Conservation (phyloP, 495 filamentous ascomycete genomes). For the Daldinia loculata region DNA sequence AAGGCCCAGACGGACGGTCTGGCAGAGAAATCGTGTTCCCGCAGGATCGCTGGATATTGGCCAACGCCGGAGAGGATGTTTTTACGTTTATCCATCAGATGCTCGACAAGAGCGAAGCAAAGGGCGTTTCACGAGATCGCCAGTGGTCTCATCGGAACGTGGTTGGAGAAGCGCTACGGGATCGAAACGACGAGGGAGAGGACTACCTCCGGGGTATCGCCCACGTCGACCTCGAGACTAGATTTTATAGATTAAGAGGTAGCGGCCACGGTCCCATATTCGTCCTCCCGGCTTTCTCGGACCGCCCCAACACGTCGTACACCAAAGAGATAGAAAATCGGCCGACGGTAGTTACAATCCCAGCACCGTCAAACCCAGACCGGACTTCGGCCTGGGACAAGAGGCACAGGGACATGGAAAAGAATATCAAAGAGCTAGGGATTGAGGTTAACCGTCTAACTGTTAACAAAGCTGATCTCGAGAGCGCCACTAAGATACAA, state of each 20-base stretch:
- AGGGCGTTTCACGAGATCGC: constrained; percentile 41
- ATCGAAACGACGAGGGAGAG: constrained; percentile 11
- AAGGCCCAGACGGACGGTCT: constrained; percentile 50
- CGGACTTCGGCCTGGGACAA: constrained; percentile 49
- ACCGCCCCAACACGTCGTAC: constrained; percentile 53
- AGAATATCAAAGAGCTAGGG: constrained; percentile 12
- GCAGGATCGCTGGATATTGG: constrained; percentile 63
- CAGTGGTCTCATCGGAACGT: constrained; percentile 40
- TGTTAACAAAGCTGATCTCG: constrained; percentile 20
- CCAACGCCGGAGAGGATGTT: constrained; percentile 60
- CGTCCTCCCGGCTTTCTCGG: constrained; percentile 57
- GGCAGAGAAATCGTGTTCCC: constrained; percentile 56
- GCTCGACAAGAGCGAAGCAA: constrained; percentile 56
- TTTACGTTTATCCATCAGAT: constrained; percentile 52
- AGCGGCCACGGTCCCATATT: constrained; percentile 56
- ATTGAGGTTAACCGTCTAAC: not conserved
- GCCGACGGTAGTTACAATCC: constrained; percentile 56
- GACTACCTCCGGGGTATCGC: constrained; percentile 53
- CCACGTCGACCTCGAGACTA: constrained; percentile 52
- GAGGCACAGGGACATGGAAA: constrained; percentile 38
- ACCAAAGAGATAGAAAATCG: constrained; percentile 53
- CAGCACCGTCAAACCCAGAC: constrained; percentile 48
- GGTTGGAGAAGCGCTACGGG: constrained; percentile 41
- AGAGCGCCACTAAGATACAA: constrained; percentile 12
- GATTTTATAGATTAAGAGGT: constrained; percentile 57